Evolutionary conservation across 2,329 filamentous ascomycete genomes (phyloP).

Genomic region (Neopestalotiopsis sp.): DNA sequence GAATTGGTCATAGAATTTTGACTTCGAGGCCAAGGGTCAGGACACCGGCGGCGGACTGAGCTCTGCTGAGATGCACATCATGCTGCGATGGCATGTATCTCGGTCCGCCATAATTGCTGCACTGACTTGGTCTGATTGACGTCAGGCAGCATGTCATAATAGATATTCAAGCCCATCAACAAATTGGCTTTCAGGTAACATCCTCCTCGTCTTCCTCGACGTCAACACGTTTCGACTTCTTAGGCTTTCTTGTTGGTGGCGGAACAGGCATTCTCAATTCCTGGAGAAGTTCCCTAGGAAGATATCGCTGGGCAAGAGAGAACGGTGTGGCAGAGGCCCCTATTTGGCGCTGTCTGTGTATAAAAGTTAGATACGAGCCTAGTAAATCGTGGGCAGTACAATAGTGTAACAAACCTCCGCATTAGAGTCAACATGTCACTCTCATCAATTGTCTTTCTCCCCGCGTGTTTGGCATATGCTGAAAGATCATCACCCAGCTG

Average conservation of each 20-base stretch:
- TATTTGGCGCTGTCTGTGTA: constrained; percentile 75
- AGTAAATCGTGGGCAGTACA: constrained; percentile 27
- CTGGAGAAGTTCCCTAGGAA: constrained; percentile 83
- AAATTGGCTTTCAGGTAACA: constrained; percentile 28
- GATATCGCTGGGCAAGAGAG: constrained; percentile 80
- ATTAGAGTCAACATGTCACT: constrained; percentile 82
- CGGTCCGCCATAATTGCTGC: background rate
- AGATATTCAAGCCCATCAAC: constrained; percentile 1
- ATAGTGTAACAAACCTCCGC: constrained; percentile 68
- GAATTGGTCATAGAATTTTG: constrained; percentile 61
- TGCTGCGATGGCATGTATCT: background rate
- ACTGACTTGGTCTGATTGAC: background rate
- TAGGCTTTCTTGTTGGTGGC: constrained; percentile 53
- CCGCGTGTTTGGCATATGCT: constrained; percentile 81
- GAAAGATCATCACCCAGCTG: constrained; percentile 81
- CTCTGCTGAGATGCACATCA: background rate
- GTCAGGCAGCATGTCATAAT: background rate
- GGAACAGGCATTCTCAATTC: constrained; percentile 75
- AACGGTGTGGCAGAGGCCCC: constrained; percentile 76
- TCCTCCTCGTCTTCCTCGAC: constrained; percentile 47
- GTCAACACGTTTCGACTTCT: constrained; percentile 41
- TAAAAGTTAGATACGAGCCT: constrained; percentile 19
- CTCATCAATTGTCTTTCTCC: constrained; percentile 84
- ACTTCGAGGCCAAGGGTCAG: background rate
- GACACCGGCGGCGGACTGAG: background rate